Base-by-base conservation (phyloP, 495 filamentous ascomycete genomes). In the Penicillium verhagenii region DNA sequence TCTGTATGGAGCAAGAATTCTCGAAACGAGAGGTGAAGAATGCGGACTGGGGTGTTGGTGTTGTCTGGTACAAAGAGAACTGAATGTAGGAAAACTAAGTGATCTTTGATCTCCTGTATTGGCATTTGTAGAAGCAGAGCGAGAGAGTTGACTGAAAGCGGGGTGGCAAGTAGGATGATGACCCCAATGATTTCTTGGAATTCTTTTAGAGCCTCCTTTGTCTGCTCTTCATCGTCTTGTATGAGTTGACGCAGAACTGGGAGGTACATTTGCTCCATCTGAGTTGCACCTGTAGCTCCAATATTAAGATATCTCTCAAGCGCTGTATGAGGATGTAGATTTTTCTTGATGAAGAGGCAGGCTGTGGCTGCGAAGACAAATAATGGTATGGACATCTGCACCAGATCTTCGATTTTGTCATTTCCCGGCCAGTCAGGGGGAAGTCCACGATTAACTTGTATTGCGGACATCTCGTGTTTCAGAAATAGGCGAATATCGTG, bases 401-500 rank as follows among this genome's bases (percentile, higher is more conserved):
- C 64, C 18, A 73, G 25, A 11, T 31, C 10, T 5, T 61, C 1
- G 0, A 63, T 52, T 1, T 5, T 47, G 0, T 61, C 23, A 23
- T 63, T 24, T 3, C 71, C 66, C 1, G 79, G 80, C 80, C 78
- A 83, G 24, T 63, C 58, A n/a, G n/a, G n/a, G n/a, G n/a, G n/a
- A n/a, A n/a, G n/a, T n/a, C n/a, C n/a, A n/a, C n/a, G n/a, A n/a
- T n/a, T n/a, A n/a, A n/a, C n/a, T 42, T 18, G 2, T 5, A 42
- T 42, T 42, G 8, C 16, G 3, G 38, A 42, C 2, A 42, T 8
- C 16, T 42, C 38, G 19, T 42, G 2, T 2, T 2, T 20, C 9
- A 42, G 38, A 20, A 14, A 42, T 18, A 42, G 38, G 16, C 11
- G 10, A 18, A 42, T 42, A 20, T 42, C 38, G 16, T 42, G 38